Evolutionary conservation across 2,329 filamentous ascomycete genomes (phyloP), one percentile per base, ranked within the genome.

Genomic region (Coniochaeta sp.): DNA sequence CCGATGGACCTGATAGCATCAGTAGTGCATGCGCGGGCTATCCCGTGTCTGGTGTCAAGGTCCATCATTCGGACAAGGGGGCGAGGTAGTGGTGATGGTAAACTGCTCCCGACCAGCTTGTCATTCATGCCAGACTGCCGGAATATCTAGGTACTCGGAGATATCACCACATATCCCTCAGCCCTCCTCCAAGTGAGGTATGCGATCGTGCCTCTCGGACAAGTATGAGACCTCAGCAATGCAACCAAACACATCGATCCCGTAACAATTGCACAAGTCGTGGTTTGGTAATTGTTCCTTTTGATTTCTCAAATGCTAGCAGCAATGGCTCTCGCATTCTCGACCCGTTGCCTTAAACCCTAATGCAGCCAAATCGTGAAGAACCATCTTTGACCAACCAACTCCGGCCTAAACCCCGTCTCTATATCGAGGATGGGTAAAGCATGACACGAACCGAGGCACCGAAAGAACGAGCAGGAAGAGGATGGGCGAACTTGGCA

Each of bases 401-500:
- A 84, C 81, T 84, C 81, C 81, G 75, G 77, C 77, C 78, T 75
- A 70, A 70, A 59, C 64, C 67, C 58, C 59, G 60, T 58, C 59
- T 58, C 65, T 93, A 96, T 89, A 97, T 95, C 83, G 91, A 92
- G 76, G 91, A 96, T 80, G 92, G 92, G 87, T 96, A 96, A 81
- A 96, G 86, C 92, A 96, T 96, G 81, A 96, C 87, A 81, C 93
- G 89, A 82, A 96, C 90, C 73, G 90, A 93, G 77, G 92, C 91
- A 81, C 93, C 92, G 85, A 98, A 97, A 76, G 90, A 92, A 85
- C 93, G 93, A 73, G 95, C 87, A 75, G 95, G 95, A 71, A 99
- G 92, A 79, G 96, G 96, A 82, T 87, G 86, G 79, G 89, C 83
- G 89, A 99, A 99, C 83, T 96, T 93, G 80, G 93, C 93, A 78